Percentiles rank a stretch among this genome's conserved stretches.
phyloP scores from a whole-genome alignment of 169 alveolate genomes.

The Perkinsus marinus region DNA sequence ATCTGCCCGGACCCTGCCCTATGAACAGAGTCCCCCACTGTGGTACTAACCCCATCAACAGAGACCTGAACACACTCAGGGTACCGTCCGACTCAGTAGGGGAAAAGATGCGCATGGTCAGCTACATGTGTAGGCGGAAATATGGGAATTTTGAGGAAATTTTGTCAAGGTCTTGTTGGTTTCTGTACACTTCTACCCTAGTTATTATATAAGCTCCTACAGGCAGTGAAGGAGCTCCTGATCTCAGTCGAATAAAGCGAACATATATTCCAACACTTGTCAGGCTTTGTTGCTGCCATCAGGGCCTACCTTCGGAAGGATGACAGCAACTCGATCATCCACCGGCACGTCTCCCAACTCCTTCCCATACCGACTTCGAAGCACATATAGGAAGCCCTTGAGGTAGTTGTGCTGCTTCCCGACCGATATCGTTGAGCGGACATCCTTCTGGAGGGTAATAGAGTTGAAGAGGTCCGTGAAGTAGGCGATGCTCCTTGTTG shows the following conservation, averaged over 20 bases:
- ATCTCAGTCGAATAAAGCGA: too few relatives aligned
- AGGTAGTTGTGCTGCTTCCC: neutral
- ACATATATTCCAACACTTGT: too few relatives aligned
- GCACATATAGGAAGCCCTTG: neutral
- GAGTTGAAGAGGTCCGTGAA: neutral
- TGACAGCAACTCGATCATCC: neutral
- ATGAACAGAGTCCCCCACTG: neutral
- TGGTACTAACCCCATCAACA: neutral
- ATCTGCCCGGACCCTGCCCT: neutral
- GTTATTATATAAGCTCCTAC: too few relatives aligned
- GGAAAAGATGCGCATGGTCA: too few relatives aligned
- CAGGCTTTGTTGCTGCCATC: too few relatives aligned
- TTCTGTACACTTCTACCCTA: too few relatives aligned
- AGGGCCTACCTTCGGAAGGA: neutral
- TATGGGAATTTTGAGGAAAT: too few relatives aligned
- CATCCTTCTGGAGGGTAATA: neutral
- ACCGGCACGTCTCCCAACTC: neutral
- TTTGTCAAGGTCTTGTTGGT: too few relatives aligned
- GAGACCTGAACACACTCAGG: neutral
- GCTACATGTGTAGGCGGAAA: too few relatives aligned
- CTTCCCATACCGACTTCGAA: neutral
- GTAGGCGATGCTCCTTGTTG: neutral
- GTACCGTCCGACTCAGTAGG: too few relatives aligned
- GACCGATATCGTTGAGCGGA: neutral
- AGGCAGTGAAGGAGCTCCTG: too few relatives aligned